phyloP scores from a whole-genome alignment of 2,329 filamentous ascomycete species.

The Penicillium sp. region DNA sequence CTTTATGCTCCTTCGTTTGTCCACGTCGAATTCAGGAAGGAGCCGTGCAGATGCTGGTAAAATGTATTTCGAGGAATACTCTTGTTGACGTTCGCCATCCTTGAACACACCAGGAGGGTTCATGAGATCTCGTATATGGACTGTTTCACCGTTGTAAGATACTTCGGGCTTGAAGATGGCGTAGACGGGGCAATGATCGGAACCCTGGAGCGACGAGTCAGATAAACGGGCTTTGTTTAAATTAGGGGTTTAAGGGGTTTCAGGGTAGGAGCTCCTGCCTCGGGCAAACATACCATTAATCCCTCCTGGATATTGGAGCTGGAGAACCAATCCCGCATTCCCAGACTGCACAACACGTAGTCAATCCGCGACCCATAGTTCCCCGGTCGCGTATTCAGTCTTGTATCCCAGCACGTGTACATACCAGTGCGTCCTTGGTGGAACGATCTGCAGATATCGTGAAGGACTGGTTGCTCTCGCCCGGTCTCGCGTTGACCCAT shows the following conservation, averaged over 20 bases:
- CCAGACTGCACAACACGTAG: constrained; percentile 82
- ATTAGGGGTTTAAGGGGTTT: background rate
- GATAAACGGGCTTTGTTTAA: background rate
- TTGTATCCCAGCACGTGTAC: constrained; percentile 98
- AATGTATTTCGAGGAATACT: constrained; percentile 68
- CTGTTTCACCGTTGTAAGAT: constrained; percentile 50
- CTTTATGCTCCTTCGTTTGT: constrained; percentile 80
- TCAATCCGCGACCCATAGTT: constrained; percentile 94
- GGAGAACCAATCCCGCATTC: constrained; percentile 78
- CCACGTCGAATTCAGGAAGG: constrained; percentile 75
- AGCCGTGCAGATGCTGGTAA: constrained; percentile 79
- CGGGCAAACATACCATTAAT: constrained; percentile 61
- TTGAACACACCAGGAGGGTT: constrained; percentile 76
- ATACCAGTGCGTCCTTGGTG: constrained; percentile 81
- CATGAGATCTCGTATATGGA: constrained; percentile 71
- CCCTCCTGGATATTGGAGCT: constrained; percentile 90
- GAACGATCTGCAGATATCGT: constrained; percentile 82
- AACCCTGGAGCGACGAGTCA: constrained; percentile 60
- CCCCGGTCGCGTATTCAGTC: constrained; percentile 90
- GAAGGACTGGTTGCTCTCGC: constrained; percentile 72
- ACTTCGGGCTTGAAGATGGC: constrained; percentile 71
- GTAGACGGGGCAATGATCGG: constrained; percentile 95
- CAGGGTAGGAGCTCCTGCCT: no score
- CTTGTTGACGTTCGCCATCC: constrained; percentile 65
- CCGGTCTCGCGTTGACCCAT: constrained; percentile 67